These are phyloP conservation scores for Paracorniculantispora psalliotae DNA, from an alignment of 2,329 filamentous ascomycete species.

Conservation along the genomic window DNA sequence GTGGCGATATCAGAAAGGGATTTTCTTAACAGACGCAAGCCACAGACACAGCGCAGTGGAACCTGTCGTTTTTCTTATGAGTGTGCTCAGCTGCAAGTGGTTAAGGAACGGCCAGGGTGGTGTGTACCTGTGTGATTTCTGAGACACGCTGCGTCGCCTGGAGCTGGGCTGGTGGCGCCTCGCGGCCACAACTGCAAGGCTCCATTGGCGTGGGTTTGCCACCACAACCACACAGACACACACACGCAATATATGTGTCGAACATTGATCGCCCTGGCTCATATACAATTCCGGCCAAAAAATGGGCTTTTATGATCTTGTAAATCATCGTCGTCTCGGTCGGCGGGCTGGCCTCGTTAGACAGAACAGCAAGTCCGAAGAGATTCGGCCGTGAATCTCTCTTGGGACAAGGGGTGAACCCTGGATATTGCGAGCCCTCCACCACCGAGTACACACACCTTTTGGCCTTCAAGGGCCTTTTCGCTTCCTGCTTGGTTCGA, in stretches of 20 bases:
- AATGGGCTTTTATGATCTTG: not conserved
- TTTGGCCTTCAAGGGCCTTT: not conserved
- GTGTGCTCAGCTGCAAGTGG: not conserved
- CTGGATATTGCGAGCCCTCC: not conserved
- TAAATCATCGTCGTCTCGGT: not conserved
- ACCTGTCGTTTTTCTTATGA: not conserved
- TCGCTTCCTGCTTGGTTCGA: not conserved
- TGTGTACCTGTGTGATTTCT: not conserved
- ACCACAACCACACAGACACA: not conserved
- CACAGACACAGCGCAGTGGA: not conserved
- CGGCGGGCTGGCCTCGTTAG: not conserved
- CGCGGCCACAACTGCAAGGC: conserved; percentile 8
- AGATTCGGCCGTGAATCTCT: not conserved
- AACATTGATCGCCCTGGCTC: not conserved
- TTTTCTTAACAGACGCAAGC: not conserved
- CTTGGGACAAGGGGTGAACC: not conserved
- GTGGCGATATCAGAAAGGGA: not conserved
- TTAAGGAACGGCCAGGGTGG: not conserved
- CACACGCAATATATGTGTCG: not conserved
- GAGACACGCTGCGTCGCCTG: not conserved
- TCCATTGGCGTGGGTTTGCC: not conserved
- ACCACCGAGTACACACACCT: no score
- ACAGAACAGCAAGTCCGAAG: not conserved
- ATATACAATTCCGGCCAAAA: not conserved
- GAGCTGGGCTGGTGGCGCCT: not conserved